Evolutionary conservation across 179 eudicot genomes (phyloP), one percentile per base, ranked within the genome.

Genomic region (Spinacia oleracea): DNA sequence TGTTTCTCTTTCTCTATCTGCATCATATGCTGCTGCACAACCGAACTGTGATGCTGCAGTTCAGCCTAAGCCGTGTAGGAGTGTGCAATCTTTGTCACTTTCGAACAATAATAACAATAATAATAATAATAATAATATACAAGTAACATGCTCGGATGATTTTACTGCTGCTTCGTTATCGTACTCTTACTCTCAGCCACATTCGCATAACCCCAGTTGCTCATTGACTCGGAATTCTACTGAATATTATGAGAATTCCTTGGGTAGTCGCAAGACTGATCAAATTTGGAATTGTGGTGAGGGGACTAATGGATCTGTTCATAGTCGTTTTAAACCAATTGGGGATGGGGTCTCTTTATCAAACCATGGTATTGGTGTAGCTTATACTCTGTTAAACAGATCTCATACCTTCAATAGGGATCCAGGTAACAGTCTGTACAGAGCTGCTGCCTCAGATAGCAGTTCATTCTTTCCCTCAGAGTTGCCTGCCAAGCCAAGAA

Each of bases 221-320:
- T 93, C 97, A 0, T 82, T 93, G 50, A 93, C 97, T 1, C 85
- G 88, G 8, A 89, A 90, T 84, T 91, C 92, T 6, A 89, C 93
- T 21, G 93, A 89, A 72, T 81, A 87, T 81, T 84, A 81, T 83
- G 93, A 92, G 60, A 81, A 87, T 67, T 90, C 97, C 0, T 72
- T 83, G 70, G 93, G 96, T 50, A 90, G 91, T 80, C 90, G 86
- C 67, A 80, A 87, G 29, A 83, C 81, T 80, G 91, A 92, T 66
- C 90, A 89, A 66, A 88, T 91, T 53, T 92, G 97, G 97, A 86
- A 93, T 68, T 82, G 88, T 79, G 96, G 96, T 63, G 96, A 91
- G 79, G 96, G 97, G 53, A 93, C 97, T 62, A 93, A 91, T 85
- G 97, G 97, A 23, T 93, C 97, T 2, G 97, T 93, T 76, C 97